Percentiles rank a stretch among this genome's conserved stretches.
Conservation (phyloP, 768 basidiomycete species). For the Cubamyces sp. region DNA sequence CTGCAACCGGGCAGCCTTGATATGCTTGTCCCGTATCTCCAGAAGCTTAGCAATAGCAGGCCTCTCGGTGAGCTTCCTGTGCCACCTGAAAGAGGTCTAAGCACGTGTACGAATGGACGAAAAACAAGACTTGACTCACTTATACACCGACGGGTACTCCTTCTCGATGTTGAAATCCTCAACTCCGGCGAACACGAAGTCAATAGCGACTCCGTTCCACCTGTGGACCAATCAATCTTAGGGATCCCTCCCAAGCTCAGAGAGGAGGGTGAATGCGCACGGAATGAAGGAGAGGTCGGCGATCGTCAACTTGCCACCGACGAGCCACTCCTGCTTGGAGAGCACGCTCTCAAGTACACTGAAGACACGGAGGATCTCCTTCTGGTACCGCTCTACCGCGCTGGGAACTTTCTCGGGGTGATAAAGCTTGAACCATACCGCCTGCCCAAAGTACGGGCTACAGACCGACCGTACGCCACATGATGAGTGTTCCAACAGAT, state of each 20-base stretch:
- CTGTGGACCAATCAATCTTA: background rate
- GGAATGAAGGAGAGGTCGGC: constrained; percentile 26
- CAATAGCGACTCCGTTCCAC: constrained; percentile 3
- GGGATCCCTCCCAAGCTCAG: background rate
- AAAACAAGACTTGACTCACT: background rate
- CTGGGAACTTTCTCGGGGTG: constrained; percentile 22
- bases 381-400: constrained; percentile 30
- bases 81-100: constrained; percentile 6
- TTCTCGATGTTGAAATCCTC: constrained; percentile 9
- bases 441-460: constrained; percentile 28
- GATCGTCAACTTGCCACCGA: constrained; percentile 26
- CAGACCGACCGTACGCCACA: background rate
- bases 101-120: too few relatives aligned
- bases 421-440: constrained; percentile 19
- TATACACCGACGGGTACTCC: constrained; percentile 11
- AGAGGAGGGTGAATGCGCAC: background rate
- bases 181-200: background rate
- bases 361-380: constrained; percentile 29
- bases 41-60: background rate
- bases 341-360: constrained; percentile 30
- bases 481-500: background rate
- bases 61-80: constrained; percentile 3
- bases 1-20: too few relatives aligned
- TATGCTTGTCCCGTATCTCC: too few relatives aligned
- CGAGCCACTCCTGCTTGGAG: constrained; percentile 25